Percentiles rank a stretch among this genome's conserved stretches.
Conservation (phyloP, 2,329 filamentous ascomycete species). For the Eutypella sp. region DNA sequence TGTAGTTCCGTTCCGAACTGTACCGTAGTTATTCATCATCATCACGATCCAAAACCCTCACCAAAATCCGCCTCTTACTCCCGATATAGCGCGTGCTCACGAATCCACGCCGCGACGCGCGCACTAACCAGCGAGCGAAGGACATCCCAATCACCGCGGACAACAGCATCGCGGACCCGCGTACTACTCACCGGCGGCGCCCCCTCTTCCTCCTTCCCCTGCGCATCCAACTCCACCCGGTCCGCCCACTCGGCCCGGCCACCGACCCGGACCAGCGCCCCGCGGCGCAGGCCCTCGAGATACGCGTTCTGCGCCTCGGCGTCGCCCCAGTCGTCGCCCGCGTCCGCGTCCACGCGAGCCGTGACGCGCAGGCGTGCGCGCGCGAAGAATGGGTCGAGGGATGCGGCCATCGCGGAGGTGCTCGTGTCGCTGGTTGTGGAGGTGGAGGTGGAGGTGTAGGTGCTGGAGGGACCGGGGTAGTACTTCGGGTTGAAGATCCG, state of each 20-base stretch:
- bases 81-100: conserved; percentile 53
- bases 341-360: conserved; percentile 55
- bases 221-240: conserved; percentile 53
- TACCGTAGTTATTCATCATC: too few relatives aligned
- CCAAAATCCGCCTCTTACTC: too few relatives aligned
- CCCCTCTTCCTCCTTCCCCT: conserved; percentile 35
- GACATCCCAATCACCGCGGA: conserved; percentile 37
- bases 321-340: conserved; percentile 57
- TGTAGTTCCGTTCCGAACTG: too few relatives aligned
- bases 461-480: too few relatives aligned
- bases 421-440: neutral
- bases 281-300: conserved; percentile 43
- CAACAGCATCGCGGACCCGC: conserved; percentile 54
- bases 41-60: too few relatives aligned
- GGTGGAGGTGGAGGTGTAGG: too few relatives aligned
- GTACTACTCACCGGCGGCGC: conserved; percentile 53
- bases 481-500: conserved; percentile 71
- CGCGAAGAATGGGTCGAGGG: conserved; percentile 59
- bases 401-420: conserved; percentile 40
- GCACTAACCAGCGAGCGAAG: conserved; percentile 51
- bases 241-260: conserved; percentile 54
- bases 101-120: conserved; percentile 54
- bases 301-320: conserved; percentile 51
- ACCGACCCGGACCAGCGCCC: conserved; percentile 45
- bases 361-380: conserved; percentile 59